Evolutionary conservation across 225 moss, liverwort and hornwort species (phyloP).

Genomic region (Polytrichum commune): DNA sequence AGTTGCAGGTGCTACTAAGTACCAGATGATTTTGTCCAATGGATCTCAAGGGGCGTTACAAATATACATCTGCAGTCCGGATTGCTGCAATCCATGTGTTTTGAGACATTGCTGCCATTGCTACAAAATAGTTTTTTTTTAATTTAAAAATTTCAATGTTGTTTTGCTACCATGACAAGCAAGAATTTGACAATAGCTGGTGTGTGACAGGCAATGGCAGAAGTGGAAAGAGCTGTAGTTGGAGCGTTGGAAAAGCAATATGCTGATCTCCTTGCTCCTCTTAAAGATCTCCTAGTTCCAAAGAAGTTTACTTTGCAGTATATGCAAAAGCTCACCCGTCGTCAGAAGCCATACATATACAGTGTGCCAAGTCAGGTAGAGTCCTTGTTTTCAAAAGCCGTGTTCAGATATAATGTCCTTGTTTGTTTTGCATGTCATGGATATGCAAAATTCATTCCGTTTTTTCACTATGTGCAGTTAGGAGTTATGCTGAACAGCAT

Average conservation of each 20-base stretch:
- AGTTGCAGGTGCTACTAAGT: neutral
- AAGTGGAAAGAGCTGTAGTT: constrained; percentile 85
- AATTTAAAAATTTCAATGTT: no score
- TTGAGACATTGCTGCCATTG: no score
- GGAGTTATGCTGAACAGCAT: constrained; percentile 93
- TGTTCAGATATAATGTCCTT: no score
- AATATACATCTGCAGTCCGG: neutral
- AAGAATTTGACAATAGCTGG: neutral
- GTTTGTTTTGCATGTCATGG: no score
- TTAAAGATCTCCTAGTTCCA: constrained; percentile 83
- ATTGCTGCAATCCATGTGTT: no score
- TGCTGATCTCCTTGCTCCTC: constrained; percentile 81
- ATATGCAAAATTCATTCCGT: no score
- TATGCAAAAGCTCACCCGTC: constrained; percentile 94
- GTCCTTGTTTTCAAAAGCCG: no score
- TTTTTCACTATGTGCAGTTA: constrained; percentile 39
- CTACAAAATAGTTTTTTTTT: no score
- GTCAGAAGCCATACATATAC: constrained; percentile 75
- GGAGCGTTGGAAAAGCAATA: constrained; percentile 86
- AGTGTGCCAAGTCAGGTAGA: constrained; percentile 85
- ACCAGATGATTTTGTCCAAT: neutral
- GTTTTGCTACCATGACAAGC: no score
- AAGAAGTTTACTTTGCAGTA: constrained; percentile 97
- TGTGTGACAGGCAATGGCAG: constrained; percentile 70
- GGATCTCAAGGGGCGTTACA: neutral